Evolutionary conservation across 2,329 filamentous ascomycete genomes (phyloP).

Genomic region (Torrubiella hemipterigena): DNA sequence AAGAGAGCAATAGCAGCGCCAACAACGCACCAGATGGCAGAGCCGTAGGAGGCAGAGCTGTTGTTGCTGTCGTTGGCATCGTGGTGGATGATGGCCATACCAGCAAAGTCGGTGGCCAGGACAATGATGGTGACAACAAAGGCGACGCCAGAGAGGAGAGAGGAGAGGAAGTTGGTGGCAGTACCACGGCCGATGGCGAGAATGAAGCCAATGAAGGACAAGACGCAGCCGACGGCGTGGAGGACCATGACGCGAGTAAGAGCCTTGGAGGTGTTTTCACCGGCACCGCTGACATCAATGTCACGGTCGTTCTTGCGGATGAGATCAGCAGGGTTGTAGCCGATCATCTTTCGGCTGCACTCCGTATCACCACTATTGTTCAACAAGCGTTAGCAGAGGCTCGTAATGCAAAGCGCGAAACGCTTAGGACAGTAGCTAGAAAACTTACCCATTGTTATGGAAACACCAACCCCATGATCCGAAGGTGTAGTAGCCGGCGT

Average conservation of each 20-base stretch:
- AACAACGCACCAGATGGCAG: conserved; percentile 47
- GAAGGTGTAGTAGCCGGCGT: conserved; percentile 31
- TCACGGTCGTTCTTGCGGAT: conserved; percentile 23
- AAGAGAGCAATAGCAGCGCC: conserved; percentile 42
- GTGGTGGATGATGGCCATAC: conserved; percentile 40
- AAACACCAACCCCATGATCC: conserved; percentile 51
- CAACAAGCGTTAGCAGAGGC: conserved; percentile 3
- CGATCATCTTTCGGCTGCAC: conserved; percentile 30
- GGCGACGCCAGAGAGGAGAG: conserved; percentile 34
- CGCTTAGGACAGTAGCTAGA: background rate
- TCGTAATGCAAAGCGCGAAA: background rate
- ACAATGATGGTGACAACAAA: conserved; percentile 36
- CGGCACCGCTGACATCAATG: conserved; percentile 27
- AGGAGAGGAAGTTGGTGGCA: conserved; percentile 37
- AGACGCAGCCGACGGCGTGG: conserved; percentile 45
- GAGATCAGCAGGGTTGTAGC: conserved; percentile 41
- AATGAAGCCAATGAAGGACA: conserved; percentile 42
- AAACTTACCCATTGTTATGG: conserved; percentile 14
- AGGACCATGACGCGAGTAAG: conserved; percentile 50
- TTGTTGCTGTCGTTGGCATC: conserved; percentile 34
- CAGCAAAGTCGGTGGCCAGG: conserved; percentile 44
- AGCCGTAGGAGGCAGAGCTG: conserved; percentile 35
- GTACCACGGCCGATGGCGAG: conserved; percentile 35
- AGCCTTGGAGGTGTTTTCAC: conserved; percentile 29
- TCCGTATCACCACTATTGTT: conserved; percentile 30